phyloP scores from a whole-genome alignment of 371 early-diverging fungal genomes.

The Gilbertella persicaria region DNA sequence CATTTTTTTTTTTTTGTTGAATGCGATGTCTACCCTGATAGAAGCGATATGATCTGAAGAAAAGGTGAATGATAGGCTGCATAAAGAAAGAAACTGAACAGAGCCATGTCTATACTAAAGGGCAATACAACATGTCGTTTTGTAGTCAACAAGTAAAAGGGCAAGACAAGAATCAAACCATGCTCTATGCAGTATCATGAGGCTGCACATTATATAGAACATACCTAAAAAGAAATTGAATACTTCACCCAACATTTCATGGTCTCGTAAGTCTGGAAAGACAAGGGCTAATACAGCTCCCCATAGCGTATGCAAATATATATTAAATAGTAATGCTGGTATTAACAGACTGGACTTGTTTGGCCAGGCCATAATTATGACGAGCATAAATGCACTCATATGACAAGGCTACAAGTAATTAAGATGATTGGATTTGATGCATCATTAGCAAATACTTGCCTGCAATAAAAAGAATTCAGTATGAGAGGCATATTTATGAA shows the following conservation, averaged over 20 bases:
- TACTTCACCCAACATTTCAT: conserved; percentile 54
- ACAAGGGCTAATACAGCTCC: conserved; percentile 52
- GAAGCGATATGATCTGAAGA: conserved; percentile 47
- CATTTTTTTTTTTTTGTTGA: too few species aligned
- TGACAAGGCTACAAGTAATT: conserved; percentile 55
- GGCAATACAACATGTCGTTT: conserved; percentile 54
- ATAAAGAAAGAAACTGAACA: conserved; percentile 56
- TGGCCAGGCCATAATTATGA: conserved; percentile 53
- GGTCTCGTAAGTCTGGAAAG: conserved; percentile 58
- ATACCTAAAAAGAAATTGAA: conserved; percentile 63
- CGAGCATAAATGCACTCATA: conserved; percentile 51
- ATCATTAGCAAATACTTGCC: conserved; percentile 13
- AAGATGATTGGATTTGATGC: neutral
- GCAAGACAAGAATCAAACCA: conserved; percentile 45
- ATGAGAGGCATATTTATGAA: conserved; percentile 46
- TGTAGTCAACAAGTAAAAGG: conserved; percentile 53
- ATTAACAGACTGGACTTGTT: conserved; percentile 33
- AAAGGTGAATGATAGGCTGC: conserved; percentile 58
- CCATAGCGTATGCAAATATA: conserved; percentile 61
- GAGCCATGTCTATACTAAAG: conserved; percentile 43
- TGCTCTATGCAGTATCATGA: conserved; percentile 50
- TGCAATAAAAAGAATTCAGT: conserved; percentile 57
- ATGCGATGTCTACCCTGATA: too few species aligned
- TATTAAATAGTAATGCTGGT: conserved; percentile 55
- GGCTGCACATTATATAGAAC: neutral